Evolutionary conservation across 495 filamentous ascomycete species (phyloP).

Genomic region (Mytilinidion resinicola): DNA sequence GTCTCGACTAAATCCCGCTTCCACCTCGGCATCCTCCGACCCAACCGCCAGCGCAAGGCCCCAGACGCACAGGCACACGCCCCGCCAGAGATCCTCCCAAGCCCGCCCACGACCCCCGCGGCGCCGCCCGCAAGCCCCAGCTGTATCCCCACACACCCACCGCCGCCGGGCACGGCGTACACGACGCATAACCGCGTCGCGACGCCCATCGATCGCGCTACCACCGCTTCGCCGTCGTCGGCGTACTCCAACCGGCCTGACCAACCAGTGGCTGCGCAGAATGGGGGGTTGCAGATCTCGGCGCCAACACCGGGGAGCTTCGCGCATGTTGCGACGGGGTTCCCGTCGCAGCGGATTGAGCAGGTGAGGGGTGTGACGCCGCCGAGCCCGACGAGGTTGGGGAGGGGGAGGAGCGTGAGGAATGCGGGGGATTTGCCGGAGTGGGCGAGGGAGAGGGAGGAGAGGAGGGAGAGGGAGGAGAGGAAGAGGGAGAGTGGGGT

Average conservation of each 20-base stretch:
- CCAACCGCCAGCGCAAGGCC: background rate
- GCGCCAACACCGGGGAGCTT: constrained; percentile 16
- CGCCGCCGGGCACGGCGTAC: too few relatives aligned
- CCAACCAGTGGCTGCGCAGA: background rate
- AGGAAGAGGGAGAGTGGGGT: background rate
- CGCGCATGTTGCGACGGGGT: constrained; percentile 13
- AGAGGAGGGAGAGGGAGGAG: background rate
- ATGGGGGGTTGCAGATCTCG: constrained; percentile 3
- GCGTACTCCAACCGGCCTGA: background rate
- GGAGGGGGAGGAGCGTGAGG: too few relatives aligned
- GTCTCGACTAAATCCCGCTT: background rate
- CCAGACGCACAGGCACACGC: background rate
- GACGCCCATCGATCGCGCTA: too few relatives aligned
- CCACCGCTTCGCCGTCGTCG: too few relatives aligned
- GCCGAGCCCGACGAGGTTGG: too few relatives aligned
- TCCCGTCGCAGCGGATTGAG: background rate
- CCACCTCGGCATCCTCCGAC: background rate
- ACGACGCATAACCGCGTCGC: too few relatives aligned
- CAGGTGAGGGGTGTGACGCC: too few relatives aligned
- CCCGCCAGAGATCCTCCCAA: too few relatives aligned
- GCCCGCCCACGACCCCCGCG: too few relatives aligned
- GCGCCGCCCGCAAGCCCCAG: too few relatives aligned
- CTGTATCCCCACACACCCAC: too few relatives aligned
- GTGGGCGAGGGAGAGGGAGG: background rate
- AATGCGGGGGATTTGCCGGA: background rate